phyloP scores from a whole-genome alignment of 352 stramenopile species.

The Phytophthora pinifolia region DNA sequence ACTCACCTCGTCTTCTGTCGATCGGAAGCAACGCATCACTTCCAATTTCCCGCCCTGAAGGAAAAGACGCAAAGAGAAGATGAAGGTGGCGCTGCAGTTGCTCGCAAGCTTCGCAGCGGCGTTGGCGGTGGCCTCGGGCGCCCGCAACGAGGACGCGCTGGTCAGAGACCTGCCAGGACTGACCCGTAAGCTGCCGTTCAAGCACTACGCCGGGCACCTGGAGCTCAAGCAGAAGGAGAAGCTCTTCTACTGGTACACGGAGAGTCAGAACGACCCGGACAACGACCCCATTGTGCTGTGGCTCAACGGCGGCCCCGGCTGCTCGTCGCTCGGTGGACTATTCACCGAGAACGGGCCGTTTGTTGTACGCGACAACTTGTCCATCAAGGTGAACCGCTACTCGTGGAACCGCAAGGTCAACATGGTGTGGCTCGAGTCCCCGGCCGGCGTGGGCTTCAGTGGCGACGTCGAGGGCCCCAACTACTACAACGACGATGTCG shows the following conservation, averaged over 20 bases:
- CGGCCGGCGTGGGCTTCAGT: slow-evolving; percentile 74
- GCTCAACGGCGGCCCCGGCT: slow-evolving; percentile 80
- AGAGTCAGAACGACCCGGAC: slow-evolving; percentile 54
- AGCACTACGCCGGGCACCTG: slow-evolving; percentile 70
- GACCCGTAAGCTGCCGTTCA: slow-evolving; percentile 45
- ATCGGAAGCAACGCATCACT: slow-evolving; percentile 15
- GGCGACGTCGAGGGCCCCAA: slow-evolving; percentile 48
- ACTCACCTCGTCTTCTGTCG: slow-evolving; percentile 5
- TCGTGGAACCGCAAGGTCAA: slow-evolving; percentile 82
- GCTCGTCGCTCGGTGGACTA: slow-evolving; percentile 66
- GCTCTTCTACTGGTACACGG: slow-evolving; percentile 85
- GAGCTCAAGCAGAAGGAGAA: slow-evolving; percentile 53
- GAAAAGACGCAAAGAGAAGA: slow-evolving; percentile 29
- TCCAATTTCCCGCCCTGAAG: slow-evolving; percentile 10
- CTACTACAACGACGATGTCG: slow-evolving; percentile 85
- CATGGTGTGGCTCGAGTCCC: slow-evolving; percentile 79
- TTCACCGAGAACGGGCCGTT: slow-evolving; percentile 80
- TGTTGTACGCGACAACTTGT: slow-evolving; percentile 53
- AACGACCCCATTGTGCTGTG: slow-evolving; percentile 78
- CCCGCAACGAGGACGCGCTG: slow-evolving; percentile 48
- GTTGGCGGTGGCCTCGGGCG: slow-evolving; percentile 5
- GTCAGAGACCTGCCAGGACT: slow-evolving; percentile 56
- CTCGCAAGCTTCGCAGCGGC: slow-evolving; percentile 25
- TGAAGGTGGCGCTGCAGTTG: slow-evolving; percentile 42
- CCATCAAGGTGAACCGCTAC: slow-evolving; percentile 65